These are phyloP conservation scores for Actinidia arguta DNA, from an alignment of 179 eudicot genomes.

Conservation along the genomic window DNA sequence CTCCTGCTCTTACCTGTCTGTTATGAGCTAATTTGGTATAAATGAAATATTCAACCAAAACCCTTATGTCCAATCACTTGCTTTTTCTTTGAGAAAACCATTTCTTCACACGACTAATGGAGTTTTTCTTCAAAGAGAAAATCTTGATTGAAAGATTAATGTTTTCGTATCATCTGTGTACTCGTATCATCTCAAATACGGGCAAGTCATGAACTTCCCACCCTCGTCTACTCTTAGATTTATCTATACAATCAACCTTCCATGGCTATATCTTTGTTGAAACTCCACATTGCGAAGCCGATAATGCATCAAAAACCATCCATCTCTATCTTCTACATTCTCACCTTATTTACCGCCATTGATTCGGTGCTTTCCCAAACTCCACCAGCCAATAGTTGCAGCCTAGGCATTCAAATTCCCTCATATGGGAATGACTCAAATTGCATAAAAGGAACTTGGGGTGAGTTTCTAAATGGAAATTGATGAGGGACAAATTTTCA, in stretches of 20 bases:
- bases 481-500: too few species aligned
- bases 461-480: too few species aligned
- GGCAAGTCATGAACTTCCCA: too few species aligned
- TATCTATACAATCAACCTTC: not conserved
- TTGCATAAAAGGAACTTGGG: conserved; percentile 38
- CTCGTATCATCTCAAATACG: not conserved
- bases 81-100: not conserved
- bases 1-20: not conserved
- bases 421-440: conserved; percentile 20
- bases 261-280: not conserved
- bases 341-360: conserved; percentile 12
- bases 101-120: too few species aligned
- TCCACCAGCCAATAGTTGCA: conserved; percentile 21
- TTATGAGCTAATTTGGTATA: not conserved
- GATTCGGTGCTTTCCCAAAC: conserved; percentile 8
- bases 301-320: not conserved
- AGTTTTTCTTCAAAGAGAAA: not conserved
- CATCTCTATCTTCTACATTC: not conserved
- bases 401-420: conserved; percentile 29
- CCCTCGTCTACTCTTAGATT: not conserved
- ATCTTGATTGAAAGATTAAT: not conserved
- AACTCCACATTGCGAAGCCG: not conserved
- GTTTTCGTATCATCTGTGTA: not conserved
- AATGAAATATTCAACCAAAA: not conserved
- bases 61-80: conserved; percentile 2